These are phyloP conservation scores for Lactifluus echinatus DNA, from an alignment of 768 basidiomycete genomes.

Conservation along the genomic window DNA sequence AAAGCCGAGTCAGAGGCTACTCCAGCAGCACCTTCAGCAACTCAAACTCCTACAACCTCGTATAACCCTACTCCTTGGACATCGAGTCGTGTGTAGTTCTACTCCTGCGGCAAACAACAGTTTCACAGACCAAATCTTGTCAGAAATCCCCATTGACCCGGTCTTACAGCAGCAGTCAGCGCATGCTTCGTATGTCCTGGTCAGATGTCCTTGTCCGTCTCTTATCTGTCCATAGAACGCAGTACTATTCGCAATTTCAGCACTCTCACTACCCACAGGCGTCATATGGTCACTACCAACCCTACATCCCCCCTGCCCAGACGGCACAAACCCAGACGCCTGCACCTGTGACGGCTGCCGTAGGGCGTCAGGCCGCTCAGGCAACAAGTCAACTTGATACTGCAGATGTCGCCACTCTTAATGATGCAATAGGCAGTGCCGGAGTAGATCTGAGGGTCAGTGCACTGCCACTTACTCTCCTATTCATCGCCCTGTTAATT, in stretches of 20 bases:
- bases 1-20: constrained; percentile 13
- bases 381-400: constrained; percentile 38
- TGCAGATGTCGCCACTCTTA: constrained; percentile 67
- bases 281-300: constrained; percentile 28
- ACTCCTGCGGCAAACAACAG: background rate
- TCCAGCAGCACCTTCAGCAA: background rate
- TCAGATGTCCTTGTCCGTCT: background rate
- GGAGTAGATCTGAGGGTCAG: constrained; percentile 77
- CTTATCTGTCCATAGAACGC: constrained; percentile 7
- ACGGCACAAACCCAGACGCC: constrained; percentile 24
- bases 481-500: background rate
- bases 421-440: constrained; percentile 79
- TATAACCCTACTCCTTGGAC: constrained; percentile 13
- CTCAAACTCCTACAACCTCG: constrained; percentile 12
- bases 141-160: constrained; percentile 22
- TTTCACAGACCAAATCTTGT: background rate
- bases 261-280: constrained; percentile 23
- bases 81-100: constrained; percentile 10
- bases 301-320: constrained; percentile 19
- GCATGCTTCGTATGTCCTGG: constrained; percentile 14
- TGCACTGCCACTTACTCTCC: background rate
- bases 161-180: constrained; percentile 21
- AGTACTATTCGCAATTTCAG: constrained; percentile 21
- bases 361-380: constrained; percentile 6
- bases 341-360: constrained; percentile 5